These are phyloP conservation scores for Toxicodendron radicans DNA, from an alignment of 345 rosid species.

Conservation along the genomic window DNA sequence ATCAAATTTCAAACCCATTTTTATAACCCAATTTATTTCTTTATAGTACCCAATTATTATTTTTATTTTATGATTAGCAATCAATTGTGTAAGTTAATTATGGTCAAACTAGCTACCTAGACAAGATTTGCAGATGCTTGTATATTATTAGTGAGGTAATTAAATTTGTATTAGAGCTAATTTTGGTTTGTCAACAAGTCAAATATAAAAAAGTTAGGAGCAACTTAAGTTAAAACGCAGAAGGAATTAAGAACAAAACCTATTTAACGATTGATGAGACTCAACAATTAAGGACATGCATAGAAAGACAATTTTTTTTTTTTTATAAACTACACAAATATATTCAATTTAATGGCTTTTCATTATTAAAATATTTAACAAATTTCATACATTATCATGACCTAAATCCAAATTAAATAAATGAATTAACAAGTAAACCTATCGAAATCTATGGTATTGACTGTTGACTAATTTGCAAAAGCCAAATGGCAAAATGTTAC, in stretches of 20 bases:
- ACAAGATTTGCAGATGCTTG: too few species aligned
- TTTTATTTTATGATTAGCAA: too few species aligned
- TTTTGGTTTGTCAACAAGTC: background rate
- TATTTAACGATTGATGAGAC: background rate
- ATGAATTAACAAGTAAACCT: background rate
- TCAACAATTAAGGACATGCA: background rate
- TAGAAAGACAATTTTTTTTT: background rate
- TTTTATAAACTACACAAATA: background rate
- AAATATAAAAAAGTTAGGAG: background rate
- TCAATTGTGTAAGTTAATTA: too few species aligned
- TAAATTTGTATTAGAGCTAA: background rate
- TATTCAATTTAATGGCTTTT: background rate
- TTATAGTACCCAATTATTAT: too few species aligned
- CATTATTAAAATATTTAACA: background rate
- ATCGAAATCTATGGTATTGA: background rate
- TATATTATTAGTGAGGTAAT: too few species aligned
- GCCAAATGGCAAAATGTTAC: constrained; percentile 11
- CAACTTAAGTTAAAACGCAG: background rate
- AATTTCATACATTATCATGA: background rate
- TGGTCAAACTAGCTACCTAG: too few species aligned
- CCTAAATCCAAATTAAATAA: background rate
- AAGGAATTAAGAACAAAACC: background rate
- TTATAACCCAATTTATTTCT: too few species aligned
- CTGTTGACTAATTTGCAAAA: background rate
- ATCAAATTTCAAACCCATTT: too few species aligned